phyloP scores from a whole-genome alignment of 768 basidiomycete species.

The Sarcomyxa edulis region DNA sequence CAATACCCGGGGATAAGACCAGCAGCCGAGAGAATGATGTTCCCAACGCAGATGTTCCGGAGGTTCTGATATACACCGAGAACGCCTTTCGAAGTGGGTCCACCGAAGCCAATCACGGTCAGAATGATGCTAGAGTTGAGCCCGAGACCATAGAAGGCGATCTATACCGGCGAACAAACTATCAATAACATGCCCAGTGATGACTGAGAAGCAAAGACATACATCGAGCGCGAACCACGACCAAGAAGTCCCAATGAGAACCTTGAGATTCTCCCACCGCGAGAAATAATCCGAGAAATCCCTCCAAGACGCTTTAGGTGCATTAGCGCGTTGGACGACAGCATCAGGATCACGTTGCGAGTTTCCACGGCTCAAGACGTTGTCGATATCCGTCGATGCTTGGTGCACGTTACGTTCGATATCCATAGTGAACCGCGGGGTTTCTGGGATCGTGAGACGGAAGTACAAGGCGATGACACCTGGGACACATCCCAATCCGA shows the following conservation, averaged over 20 bases:
- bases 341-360: constrained; percentile 50
- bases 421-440: constrained; percentile 90
- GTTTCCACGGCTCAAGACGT: constrained; percentile 49
- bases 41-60: constrained; percentile 65
- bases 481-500: constrained; percentile 84
- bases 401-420: constrained; percentile 79
- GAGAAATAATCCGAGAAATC: constrained; percentile 71
- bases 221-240: constrained; percentile 90
- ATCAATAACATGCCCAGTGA: not conserved
- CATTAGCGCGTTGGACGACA: constrained; percentile 52
- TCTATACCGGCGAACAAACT: constrained; percentile 29
- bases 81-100: constrained; percentile 25
- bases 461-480: constrained; percentile 81
- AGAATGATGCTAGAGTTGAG: constrained; percentile 80
- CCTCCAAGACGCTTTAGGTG: constrained; percentile 59
- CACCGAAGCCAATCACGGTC: constrained; percentile 69
- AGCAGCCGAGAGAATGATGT: constrained; percentile 68
- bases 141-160: constrained; percentile 87
- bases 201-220: constrained; percentile 17
- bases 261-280: constrained; percentile 73
- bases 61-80: constrained; percentile 50
- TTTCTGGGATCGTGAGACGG: constrained; percentile 91
- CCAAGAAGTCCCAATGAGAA: constrained; percentile 72
- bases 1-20: constrained; percentile 85
- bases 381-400: constrained; percentile 68